Evolutionary conservation across 164 flowering plant genomes (phyloP), one percentile per base, ranked within the genome.

Genomic region (Stephania yunnanensis): DNA sequence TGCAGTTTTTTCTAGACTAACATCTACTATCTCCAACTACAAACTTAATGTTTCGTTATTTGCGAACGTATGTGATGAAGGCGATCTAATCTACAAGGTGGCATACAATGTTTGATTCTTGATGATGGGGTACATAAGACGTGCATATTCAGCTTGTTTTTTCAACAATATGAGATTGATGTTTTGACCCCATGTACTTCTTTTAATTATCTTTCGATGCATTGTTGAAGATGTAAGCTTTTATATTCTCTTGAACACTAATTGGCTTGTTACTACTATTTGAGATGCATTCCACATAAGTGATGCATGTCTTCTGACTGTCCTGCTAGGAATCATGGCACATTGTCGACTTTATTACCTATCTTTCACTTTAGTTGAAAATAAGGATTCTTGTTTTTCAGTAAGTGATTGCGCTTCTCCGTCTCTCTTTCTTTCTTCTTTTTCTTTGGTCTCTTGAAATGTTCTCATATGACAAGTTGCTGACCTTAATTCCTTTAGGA

Each of bases 61-160:
- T 83, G 70, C 83, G 84, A 83, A 78, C 80, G 48, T 81, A 78
- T 82, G 78, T 71, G 19, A 74, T 55, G 79, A 70, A 75, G 76
- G 76, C 76, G 68, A 73, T 77, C 77, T 75, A 72, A 78, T 78
- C 84, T 84, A 82, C 87, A 81, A 77, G 79, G 73, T 77, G 68
- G 61, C 76, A 71, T 82, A 77, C 78, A 78, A 78, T 76, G 76
- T 81, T 76, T 25, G 25, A 25, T 25, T 25, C 25, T 25, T 25
- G 25, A 25, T 74, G 75, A 76, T 74, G 82, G 82, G 69, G 69
- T 80, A 67, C 74, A 55, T 73, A 74, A 78, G n/a, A n/a, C n/a
- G n/a, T n/a, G n/a, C 79, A 75, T 76, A 78, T 78, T 31, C 69
- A 78, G 80, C 71, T 73, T 73, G 79, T 76, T 78, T 71, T 68